These are phyloP conservation scores for Candida nitratophila DNA, from an alignment of 805 yeast genomes.

Conservation along the genomic window DNA sequence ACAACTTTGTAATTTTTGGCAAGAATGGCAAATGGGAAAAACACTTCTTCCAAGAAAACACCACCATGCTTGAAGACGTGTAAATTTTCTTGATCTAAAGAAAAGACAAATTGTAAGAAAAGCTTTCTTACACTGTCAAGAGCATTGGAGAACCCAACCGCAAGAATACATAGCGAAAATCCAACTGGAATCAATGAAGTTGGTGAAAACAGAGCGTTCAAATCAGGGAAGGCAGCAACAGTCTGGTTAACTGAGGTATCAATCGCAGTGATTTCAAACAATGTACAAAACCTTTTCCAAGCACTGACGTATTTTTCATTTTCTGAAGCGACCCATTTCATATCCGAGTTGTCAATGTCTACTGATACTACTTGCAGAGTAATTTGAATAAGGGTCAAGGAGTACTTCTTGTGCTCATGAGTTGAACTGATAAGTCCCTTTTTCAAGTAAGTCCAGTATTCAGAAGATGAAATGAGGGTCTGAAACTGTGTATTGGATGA, in stretches of 20 bases:
- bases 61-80: conserved; percentile 36
- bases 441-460: conserved; percentile 56
- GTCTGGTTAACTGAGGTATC: conserved; percentile 86
- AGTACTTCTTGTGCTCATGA: conserved; percentile 66
- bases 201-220: conserved; percentile 44
- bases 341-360: conserved; percentile 28
- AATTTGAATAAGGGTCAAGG: conserved; percentile 56
- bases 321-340: conserved; percentile 36
- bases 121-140: conserved; percentile 72
- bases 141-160: conserved; percentile 69
- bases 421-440: conserved; percentile 43
- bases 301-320: conserved; percentile 30
- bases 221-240: conserved; percentile 64
- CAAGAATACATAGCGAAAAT: conserved; percentile 69
- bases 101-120: conserved; percentile 47
- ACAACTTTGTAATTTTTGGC: conserved; percentile 52
- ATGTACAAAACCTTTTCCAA: conserved; percentile 70
- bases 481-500: conserved; percentile 21
- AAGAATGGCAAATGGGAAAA: conserved; percentile 54
- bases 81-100: conserved; percentile 40
- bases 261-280: conserved; percentile 74
- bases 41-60: conserved; percentile 33
- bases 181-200: conserved; percentile 49
- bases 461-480: conserved; percentile 17
- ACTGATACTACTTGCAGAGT: conserved; percentile 42